These are phyloP conservation scores for Elaeis guineensis DNA, from an alignment of 176 grass and related monocot genomes.

Conservation along the genomic window DNA sequence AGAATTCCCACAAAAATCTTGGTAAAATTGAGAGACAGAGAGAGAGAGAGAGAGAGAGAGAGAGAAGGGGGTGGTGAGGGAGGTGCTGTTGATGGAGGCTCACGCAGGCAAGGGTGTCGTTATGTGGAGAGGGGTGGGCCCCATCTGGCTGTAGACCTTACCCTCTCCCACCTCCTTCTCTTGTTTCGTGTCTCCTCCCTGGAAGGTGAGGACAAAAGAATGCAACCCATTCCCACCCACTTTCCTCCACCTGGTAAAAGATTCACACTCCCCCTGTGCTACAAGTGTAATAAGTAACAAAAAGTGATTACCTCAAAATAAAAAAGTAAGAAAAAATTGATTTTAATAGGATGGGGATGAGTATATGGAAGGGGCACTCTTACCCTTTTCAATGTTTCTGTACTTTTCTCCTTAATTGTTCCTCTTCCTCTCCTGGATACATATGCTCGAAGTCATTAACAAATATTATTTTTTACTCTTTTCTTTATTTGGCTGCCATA, in stretches of 20 bases:
- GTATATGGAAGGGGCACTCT: too few species aligned
- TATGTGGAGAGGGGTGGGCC: constrained; percentile 19
- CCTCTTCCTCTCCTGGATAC: too few species aligned
- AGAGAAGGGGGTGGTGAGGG: not conserved
- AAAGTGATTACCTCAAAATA: not conserved
- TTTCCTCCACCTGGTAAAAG: not conserved
- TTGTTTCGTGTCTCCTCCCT: constrained; percentile 7
- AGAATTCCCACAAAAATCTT: not conserved
- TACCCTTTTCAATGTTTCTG: too few species aligned
- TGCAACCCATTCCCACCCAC: not conserved
- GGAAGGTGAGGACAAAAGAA: not conserved
- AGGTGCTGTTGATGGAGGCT: constrained; percentile 14
- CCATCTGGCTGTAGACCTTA: constrained; percentile 26
- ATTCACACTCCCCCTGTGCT: not conserved
- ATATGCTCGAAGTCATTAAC: too few species aligned
- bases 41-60: too few species aligned
- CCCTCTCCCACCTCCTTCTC: not conserved
- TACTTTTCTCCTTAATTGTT: too few species aligned
- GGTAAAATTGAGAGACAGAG: too few species aligned
- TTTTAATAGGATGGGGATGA: too few species aligned
- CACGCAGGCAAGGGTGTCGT: constrained; percentile 26
- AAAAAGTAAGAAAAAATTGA: too few species aligned
- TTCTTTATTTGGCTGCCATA: too few species aligned
- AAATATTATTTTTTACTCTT: too few species aligned
- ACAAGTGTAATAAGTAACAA: not conserved